Evolutionary conservation across 2,329 filamentous ascomycete genomes (phyloP).

Genomic region (Neonectria faginata): DNA sequence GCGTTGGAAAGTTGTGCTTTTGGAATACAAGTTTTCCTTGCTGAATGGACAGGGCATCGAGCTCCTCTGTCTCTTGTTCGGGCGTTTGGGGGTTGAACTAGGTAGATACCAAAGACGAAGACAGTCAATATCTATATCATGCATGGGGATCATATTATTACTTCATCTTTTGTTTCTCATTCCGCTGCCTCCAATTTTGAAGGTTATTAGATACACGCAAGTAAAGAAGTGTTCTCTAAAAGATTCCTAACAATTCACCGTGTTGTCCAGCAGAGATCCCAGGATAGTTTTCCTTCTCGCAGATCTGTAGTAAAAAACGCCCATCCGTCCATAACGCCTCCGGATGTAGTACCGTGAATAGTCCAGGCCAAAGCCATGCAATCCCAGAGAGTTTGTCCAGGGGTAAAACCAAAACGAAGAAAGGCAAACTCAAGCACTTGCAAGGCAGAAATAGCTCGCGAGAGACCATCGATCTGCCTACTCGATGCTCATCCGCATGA

Average conservation of each 20-base stretch:
- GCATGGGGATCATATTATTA: slow-evolving; percentile 15
- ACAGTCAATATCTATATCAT: slow-evolving; percentile 32
- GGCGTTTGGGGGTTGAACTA: slow-evolving; percentile 40
- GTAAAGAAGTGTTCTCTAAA: slow-evolving; percentile 29
- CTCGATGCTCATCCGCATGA: slow-evolving; percentile 98
- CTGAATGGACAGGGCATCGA: slow-evolving; percentile 15
- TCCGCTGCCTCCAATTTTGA: slow-evolving; percentile 16
- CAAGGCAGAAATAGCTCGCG: not conserved
- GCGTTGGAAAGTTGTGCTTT: slow-evolving; percentile 38
- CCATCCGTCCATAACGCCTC: slow-evolving; percentile 36
- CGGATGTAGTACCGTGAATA: slow-evolving; percentile 31
- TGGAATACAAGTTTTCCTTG: slow-evolving; percentile 29
- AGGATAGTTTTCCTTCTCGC: slow-evolving; percentile 1
- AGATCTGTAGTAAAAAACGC: slow-evolving; percentile 23
- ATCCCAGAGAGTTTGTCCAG: not conserved
- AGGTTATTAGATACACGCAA: slow-evolving; percentile 35
- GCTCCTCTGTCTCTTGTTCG: slow-evolving; percentile 23
- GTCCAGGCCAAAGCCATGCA: not conserved
- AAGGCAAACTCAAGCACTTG: not conserved
- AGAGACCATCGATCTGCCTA: slow-evolving; percentile 52
- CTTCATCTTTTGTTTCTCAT: slow-evolving; percentile 19
- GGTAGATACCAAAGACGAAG: slow-evolving; percentile 41
- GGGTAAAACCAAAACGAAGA: not conserved
- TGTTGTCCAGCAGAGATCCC: slow-evolving; percentile 11
- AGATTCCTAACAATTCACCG: slow-evolving; percentile 4